phyloP scores from a whole-genome alignment of 306 rosid genomes.

The Purshia tridentata region DNA sequence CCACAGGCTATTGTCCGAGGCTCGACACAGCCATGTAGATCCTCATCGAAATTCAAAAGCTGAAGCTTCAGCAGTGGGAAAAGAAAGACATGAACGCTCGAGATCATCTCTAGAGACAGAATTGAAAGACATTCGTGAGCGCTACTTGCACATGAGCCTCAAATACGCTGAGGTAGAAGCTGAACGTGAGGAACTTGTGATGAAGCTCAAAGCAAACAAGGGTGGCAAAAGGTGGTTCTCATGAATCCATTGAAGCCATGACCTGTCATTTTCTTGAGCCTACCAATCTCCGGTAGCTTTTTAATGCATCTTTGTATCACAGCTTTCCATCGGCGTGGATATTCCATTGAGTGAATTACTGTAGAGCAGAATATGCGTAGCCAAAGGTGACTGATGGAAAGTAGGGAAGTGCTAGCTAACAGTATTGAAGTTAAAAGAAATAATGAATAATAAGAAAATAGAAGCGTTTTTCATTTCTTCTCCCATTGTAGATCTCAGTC shows the following conservation, averaged over 20 bases:
- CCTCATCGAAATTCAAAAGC: constrained; percentile 36
- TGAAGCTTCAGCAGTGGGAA: constrained; percentile 53
- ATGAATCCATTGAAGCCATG: constrained; percentile 25
- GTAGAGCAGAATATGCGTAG: constrained; percentile 25
- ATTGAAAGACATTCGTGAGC: constrained; percentile 75
- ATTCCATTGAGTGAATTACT: constrained; percentile 23
- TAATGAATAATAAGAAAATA: constrained; percentile 3
- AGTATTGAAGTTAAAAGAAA: not conserved
- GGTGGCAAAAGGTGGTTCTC: constrained; percentile 64
- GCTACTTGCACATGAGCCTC: constrained; percentile 86
- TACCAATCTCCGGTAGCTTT: constrained; percentile 41
- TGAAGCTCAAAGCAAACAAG: constrained; percentile 64
- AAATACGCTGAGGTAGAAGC: constrained; percentile 90
- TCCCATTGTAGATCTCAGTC: not conserved
- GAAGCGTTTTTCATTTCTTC: not conserved
- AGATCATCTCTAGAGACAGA: constrained; percentile 80
- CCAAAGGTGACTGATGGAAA: constrained; percentile 16
- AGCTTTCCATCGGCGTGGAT: constrained; percentile 28
- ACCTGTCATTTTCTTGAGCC: constrained; percentile 14
- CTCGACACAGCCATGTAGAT: constrained; percentile 37
- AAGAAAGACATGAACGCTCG: constrained; percentile 52
- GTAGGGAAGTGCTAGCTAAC: constrained; percentile 29
- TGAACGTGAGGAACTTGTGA: constrained; percentile 90
- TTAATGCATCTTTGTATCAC: constrained; percentile 20
- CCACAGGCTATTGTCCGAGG: constrained; percentile 50